Evolutionary conservation across 257 asterid genomes (phyloP), one percentile per base, ranked within the genome.

Genomic region (Oldenlandia corymbosa): DNA sequence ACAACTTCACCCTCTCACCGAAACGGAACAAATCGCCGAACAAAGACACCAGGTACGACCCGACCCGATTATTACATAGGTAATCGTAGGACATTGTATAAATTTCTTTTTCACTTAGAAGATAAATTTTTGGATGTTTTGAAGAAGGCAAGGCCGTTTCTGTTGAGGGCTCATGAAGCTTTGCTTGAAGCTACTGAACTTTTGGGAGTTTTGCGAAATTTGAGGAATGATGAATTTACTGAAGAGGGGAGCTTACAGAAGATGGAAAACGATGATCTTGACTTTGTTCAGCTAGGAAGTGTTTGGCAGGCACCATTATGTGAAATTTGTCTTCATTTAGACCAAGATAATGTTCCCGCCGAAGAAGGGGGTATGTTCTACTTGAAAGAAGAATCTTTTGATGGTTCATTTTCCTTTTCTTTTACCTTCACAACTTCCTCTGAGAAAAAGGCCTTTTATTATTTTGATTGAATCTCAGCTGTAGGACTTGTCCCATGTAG

Each of bases 291-390:
- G 76, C 67, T 92, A 20, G 96, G 93, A 71, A 70, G 81, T 71
- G 85, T 85, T 75, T 89, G 94, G 91, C 97, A 92, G 81, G 87
- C 95, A 50, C 85, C 85, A 0, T 69, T 83, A 16, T 89, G 74
- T 58, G 95, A 92, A 70, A 82, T 92, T 54, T 52, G 63, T 63
- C 85, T 89, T 48, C 73, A 76, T 54, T 72, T 53, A 59, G 60
- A 56, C 50, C 71, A 65, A 47, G 87, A 79, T n/a, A 64, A 69
- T 23, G 45, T 32, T 32, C 20, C 65, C 32, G 51, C 31, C 47
- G 68, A 65, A 62, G 63, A 71, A 68, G 75, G 71, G 84, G 90
- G 90, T 85, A 17, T 26, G 69, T 34, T 20, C 62, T 12, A 14
- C 43, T 54, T 2, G 16, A 41, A 16, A 39, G 61, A 50, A 14